These are phyloP conservation scores for Huntiella abstrusa DNA, from an alignment of 2,329 filamentous ascomycete genomes.

Conservation along the genomic window DNA sequence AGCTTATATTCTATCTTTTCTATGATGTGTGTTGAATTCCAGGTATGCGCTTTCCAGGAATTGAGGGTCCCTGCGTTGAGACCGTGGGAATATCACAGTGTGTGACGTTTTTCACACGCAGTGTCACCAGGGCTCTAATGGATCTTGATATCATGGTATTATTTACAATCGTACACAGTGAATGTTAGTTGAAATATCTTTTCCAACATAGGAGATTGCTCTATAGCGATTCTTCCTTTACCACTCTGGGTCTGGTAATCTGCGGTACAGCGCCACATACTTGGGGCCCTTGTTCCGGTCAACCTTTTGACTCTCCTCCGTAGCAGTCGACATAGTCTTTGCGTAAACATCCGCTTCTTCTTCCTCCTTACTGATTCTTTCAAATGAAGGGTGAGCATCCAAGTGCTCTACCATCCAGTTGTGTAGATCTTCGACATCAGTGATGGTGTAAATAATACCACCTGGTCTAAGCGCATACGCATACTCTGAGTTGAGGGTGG, in stretches of 20 bases:
- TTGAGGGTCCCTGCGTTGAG: too few species aligned
- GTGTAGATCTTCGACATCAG: constrained; percentile 87
- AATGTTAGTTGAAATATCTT: too few species aligned
- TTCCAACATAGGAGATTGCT: neutral
- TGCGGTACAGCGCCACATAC: constrained; percentile 73
- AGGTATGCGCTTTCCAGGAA: too few species aligned
- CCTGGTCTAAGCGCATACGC: constrained; percentile 70
- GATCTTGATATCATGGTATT: too few species aligned
- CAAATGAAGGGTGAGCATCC: constrained; percentile 58
- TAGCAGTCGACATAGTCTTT: constrained; percentile 58
- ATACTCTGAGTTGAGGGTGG: constrained; percentile 80
- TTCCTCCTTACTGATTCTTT: constrained; percentile 50
- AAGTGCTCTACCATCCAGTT: constrained; percentile 86
- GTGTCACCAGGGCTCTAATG: neutral
- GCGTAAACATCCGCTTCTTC: constrained; percentile 53
- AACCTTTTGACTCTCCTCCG: constrained; percentile 96
- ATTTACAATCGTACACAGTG: too few species aligned
- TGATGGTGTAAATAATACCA: constrained; percentile 87
- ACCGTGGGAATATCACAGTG: neutral
- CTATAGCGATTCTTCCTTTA: constrained; percentile 14
- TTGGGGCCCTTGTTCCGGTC: constrained; percentile 77
- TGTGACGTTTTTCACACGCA: neutral
- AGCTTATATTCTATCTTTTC: too few species aligned
- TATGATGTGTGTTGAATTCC: too few species aligned
- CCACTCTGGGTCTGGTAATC: constrained; percentile 66